A percentile compares a stretch with the other conserved stretches of the same genome.
Evolutionary conservation across 2,329 filamentous ascomycete species (phyloP).

Genomic region (Verticillium longisporum): DNA sequence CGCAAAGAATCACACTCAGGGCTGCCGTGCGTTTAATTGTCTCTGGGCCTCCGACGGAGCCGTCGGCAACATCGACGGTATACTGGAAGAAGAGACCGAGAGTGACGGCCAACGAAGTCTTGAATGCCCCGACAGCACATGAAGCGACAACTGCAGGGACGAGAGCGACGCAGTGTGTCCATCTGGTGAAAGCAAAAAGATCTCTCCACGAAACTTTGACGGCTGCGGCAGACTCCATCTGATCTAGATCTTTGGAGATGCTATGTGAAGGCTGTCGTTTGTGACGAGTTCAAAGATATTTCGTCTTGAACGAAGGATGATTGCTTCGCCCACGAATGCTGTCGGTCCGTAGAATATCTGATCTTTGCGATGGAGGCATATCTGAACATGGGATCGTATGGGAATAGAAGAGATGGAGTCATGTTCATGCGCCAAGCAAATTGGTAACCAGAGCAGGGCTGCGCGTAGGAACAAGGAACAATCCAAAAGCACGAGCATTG

Average conservation of each 20-base stretch:
- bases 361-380: background rate
- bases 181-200: conserved; percentile 69
- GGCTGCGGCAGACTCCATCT: background rate
- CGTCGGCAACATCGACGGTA: conserved; percentile 60
- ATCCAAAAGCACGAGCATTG: background rate
- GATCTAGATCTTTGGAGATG: background rate
- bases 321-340: background rate
- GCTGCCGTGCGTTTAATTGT: conserved; percentile 50
- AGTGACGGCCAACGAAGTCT: conserved; percentile 61
- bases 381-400: background rate
- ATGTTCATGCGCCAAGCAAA: background rate
- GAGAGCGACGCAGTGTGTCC: conserved; percentile 49
- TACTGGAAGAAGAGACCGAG: conserved; percentile 69
- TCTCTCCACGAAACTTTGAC: conserved; percentile 24
- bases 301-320: background rate
- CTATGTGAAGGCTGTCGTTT: no score
- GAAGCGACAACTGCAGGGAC: conserved; percentile 48
- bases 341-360: background rate
- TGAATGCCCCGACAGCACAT: conserved; percentile 51
- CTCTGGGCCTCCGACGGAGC: conserved; percentile 36
- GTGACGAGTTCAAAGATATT: background rate
- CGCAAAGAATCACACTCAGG: conserved; percentile 57
- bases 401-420: background rate
- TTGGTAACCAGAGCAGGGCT: background rate
- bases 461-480: background rate